Percentiles rank a stretch among this genome's conserved stretches.
These are phyloP conservation scores for Boletus patriciae DNA, from an alignment of 768 basidiomycete genomes.

Conservation along the genomic window DNA sequence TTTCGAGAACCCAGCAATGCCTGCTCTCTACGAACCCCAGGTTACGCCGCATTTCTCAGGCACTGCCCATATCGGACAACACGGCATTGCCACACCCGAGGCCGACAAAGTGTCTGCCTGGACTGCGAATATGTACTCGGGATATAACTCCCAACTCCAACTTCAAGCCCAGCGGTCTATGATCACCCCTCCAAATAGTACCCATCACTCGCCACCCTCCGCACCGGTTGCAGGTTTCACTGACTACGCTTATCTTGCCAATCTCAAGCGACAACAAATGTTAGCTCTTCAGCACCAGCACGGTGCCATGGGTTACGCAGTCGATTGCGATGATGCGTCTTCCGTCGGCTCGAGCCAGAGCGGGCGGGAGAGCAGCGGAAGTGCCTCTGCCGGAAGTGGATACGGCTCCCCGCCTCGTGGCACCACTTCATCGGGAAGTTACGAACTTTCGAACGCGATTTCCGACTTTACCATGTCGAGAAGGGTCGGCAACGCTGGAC, in stretches of 20 bases:
- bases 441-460: constrained; percentile 36
- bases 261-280: constrained; percentile 30
- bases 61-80: constrained; percentile 22
- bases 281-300: constrained; percentile 36
- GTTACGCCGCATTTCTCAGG: constrained; percentile 30
- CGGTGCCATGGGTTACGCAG: constrained; percentile 22
- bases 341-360: constrained; percentile 39
- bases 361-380: constrained; percentile 37
- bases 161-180: constrained; percentile 37
- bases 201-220: constrained; percentile 32
- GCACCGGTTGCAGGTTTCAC: constrained; percentile 10
- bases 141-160: constrained; percentile 26
- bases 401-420: constrained; percentile 33
- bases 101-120: constrained; percentile 32
- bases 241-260: constrained; percentile 28
- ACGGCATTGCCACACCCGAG: constrained; percentile 19
- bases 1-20: constrained; percentile 55
- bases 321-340: constrained; percentile 41
- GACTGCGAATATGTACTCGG: constrained; percentile 32
- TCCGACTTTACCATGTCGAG: constrained; percentile 28
- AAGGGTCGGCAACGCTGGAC: constrained; percentile 25
- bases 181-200: constrained; percentile 44
- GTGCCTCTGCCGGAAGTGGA: constrained; percentile 36
- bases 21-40: constrained; percentile 44
- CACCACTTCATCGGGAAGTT: constrained; percentile 32